Base-by-base conservation (phyloP, 208 protist species). In the Trypanosoma grayi region DNA sequence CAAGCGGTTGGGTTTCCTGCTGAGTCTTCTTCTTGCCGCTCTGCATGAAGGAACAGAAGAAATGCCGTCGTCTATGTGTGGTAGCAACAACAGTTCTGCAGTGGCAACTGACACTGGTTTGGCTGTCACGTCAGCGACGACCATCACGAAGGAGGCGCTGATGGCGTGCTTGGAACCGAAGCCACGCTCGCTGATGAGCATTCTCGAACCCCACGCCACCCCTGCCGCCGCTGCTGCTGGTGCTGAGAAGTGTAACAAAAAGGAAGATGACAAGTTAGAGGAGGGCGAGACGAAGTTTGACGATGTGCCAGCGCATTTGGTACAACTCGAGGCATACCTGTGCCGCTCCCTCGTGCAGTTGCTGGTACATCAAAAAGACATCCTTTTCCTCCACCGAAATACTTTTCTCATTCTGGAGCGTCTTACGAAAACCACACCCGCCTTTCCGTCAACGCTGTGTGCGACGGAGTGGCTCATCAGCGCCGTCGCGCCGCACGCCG, bases 381-480 rank as follows among this genome's bases (percentile, higher is more conserved):
- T 89, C 16, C 64, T 75, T 2, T 84, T 87, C 57, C 68, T 82
- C 4, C 82, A 90, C 34, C 83, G 86, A 8, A 87, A 90, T 50
- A 56, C 63, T 16, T 70, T 90, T 40, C 69, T 90, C 45, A 45
- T 93, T 10, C 52, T 90, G 13, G 86, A 87, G 64, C 77, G 77
- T 28, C 54, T 93, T n/a, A 68, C 79, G 40, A 81, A 82, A 65
- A 52, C 31, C 40, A 53, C 40, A 5, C 39, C 44, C 2, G 20
- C 40, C 28, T 90, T 88, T 47, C 86, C 86, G 0, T 68, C 73
- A 14, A 87, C 78, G 5, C 54, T 81, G 37, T 72, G 57, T 43
- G 73, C 75, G 14, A 68, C 70, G 0, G 71, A 83, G 18, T 55
- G 82, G 70, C 75, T 93, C 2, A 73, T 81, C n/a, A 70, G 73